Evolutionary conservation across 1,284 basidiomycete genomes (phyloP), one percentile per base, ranked within the genome.

Genomic region (Leucoagaricus sp.): DNA sequence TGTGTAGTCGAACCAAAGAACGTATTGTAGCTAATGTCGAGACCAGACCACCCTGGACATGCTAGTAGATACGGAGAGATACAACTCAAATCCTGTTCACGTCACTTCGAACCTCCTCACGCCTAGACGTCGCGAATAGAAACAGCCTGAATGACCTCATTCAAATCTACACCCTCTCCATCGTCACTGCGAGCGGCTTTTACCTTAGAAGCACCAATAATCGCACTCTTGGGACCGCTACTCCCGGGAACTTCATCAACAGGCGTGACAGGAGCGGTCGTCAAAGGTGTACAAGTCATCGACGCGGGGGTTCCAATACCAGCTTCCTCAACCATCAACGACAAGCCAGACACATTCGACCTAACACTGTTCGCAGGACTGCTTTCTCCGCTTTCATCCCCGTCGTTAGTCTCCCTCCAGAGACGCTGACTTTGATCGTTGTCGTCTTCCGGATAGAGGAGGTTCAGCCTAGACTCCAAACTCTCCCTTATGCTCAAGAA

Each of bases 201-300:
- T 23, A 26, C n/a, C 19, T n/a, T 33, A n/a, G 9, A 13, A 4
- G 34, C 21, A 36, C 21, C 40, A 23, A 31, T 31, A 36, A 26
- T 21, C 38, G 3, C 55, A 23, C 40, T 45, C 26, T 57, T 40
- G 17, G n/a, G n/a, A n/a, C n/a, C n/a, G n/a, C n/a, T n/a, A n/a
- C n/a, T n/a, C n/a, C 12, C 25, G 17, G 28, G 21, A 25, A 45
- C n/a, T 40, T 68, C 64, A 28, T 72, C 70, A 1, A 64, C 58
- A 36, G 69, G 71, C 3, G 70, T 72, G 9, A 65, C 62, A 13
- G 69, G 65, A 12, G 65, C 65, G 36, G 68, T 68, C 29, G 61
- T 65, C 2, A 56, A 61, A 34, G 72, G 67, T 0, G 69, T 65
- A 21, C 61, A 44, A 34, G 58, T 69, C 4, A 60, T 55, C 8